Base-by-base conservation (phyloP, 345 rosid species). In the Erysimum cheiranthoides region DNA sequence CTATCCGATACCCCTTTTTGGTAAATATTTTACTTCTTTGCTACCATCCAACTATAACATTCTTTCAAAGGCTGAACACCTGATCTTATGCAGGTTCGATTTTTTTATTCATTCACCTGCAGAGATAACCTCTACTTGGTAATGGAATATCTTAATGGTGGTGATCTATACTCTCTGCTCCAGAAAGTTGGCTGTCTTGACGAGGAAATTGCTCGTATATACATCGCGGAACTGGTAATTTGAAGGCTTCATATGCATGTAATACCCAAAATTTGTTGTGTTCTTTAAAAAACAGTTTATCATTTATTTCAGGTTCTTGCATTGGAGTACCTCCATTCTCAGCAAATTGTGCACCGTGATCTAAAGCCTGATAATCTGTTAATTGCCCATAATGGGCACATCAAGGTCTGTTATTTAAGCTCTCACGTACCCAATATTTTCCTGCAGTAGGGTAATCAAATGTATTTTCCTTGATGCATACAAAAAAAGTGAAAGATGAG, bases 81-180 rank as follows among this genome's bases (percentile, higher is more conserved):
- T 42, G 28, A 73, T 76, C 63, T 75, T 79, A 27, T 86, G 81
- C 89, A 91, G 97, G 97, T 91, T 70, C 85, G 90, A 8, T 91
- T 91, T 73, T 91, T 85, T 64, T 91, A 89, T 82, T 91, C 97
- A 38, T 91, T 91, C 85, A 80, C 97, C 46, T 87, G 93, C 81
- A 84, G 93, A 75, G 97, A 91, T 79, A 89, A 91, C 77, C 97
- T 91, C 53, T 91, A 91, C 78, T 81, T 91, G 86, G 97, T 91
- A 50, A 91, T 91, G 97, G 97, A 91, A 81, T 91, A 91, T 80
- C 97, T 91, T 68, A 89, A 85, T 78, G 97, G 93, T 27, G 97
- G 97, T 72, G 97, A 91, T 78, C 79, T 91, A 11, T 91, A 85
- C 82, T 89, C 93, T 61, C 74, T 91, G 84, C 90, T 91, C 70